Percentiles rank a stretch among this genome's conserved stretches.
phyloP scores from a whole-genome alignment of 2,329 filamentous ascomycete species.

The Clonostachys byssicola region DNA sequence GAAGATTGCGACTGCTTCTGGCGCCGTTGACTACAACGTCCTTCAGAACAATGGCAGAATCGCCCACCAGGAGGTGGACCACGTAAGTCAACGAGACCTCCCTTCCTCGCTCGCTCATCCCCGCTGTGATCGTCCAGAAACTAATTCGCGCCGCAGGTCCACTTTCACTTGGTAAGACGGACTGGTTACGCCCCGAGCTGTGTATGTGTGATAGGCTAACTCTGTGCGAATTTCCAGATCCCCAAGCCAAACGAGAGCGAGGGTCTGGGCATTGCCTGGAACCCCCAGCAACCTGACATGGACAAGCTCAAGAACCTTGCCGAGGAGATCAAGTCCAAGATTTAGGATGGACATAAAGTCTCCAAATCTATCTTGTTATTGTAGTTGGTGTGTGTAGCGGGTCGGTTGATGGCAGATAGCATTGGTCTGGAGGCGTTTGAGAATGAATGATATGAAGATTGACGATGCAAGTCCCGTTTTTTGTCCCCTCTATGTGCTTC shows the following conservation, averaged over 20 bases:
- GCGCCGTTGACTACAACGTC: constrained; percentile 82
- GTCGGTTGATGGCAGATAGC: background rate
- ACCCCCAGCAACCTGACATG: constrained; percentile 71
- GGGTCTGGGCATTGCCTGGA: constrained; percentile 79
- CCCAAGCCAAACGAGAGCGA: constrained; percentile 85
- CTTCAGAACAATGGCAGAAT: constrained; percentile 92
- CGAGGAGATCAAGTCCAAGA: constrained; percentile 86
- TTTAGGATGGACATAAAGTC: constrained; percentile 43
- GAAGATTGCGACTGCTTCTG: constrained; percentile 75
- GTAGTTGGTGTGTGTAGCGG: background rate
- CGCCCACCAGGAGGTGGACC: constrained; percentile 89
- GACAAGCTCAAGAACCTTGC: constrained; percentile 73
- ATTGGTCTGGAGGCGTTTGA: too few species aligned
- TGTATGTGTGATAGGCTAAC: constrained; percentile 2
- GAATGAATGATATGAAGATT: too few species aligned
- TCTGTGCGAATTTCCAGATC: constrained; percentile 50
- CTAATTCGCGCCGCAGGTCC: constrained; percentile 52
- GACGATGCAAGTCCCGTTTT: too few species aligned
- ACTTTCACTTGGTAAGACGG: constrained; percentile 80
- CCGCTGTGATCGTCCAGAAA: background rate
- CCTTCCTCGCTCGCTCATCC: background rate
- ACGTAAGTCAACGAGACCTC: constrained; percentile 53
- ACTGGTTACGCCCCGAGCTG: background rate
- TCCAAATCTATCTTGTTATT: background rate
- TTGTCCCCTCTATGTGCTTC: too few species aligned